Percentiles rank a stretch among this genome's conserved stretches.
These are phyloP conservation scores for Akanthomyces dipterigenus DNA, from an alignment of 2,329 filamentous ascomycete genomes.

Conservation along the genomic window DNA sequence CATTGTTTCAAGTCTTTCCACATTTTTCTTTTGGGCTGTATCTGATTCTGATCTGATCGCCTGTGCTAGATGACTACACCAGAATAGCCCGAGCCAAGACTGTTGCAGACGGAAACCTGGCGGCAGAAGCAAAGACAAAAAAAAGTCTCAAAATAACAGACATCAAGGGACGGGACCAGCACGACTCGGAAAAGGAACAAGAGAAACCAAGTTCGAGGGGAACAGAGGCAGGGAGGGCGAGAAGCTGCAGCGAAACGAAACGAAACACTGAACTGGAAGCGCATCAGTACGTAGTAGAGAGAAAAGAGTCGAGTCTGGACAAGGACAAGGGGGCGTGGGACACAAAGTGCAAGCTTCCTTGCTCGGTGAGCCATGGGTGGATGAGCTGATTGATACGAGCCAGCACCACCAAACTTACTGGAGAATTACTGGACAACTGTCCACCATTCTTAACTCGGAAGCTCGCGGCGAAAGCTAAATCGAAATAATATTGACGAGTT, in stretches of 20 bases:
- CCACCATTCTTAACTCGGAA: too few species aligned
- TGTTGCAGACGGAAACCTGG: conserved; percentile 1
- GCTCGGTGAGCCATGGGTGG: too few species aligned
- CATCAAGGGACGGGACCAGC: background rate
- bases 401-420: too few species aligned
- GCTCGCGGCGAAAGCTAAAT: too few species aligned
- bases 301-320: background rate
- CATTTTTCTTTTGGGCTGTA: background rate
- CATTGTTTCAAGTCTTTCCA: conserved; percentile 2
- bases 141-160: background rate
- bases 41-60: background rate
- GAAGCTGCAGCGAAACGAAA: background rate
- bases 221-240: background rate
- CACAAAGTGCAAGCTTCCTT: too few species aligned
- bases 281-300: too few species aligned
- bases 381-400: too few species aligned
- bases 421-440: too few species aligned
- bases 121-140: background rate
- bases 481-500: too few species aligned
- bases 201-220: background rate
- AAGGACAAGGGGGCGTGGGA: too few species aligned
- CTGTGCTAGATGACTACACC: too few species aligned
- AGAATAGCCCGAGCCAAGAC: background rate
- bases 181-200: background rate
- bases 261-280: background rate